phyloP scores from a whole-genome alignment of 176 grass and related monocot genomes.

The Avena atlantica region DNA sequence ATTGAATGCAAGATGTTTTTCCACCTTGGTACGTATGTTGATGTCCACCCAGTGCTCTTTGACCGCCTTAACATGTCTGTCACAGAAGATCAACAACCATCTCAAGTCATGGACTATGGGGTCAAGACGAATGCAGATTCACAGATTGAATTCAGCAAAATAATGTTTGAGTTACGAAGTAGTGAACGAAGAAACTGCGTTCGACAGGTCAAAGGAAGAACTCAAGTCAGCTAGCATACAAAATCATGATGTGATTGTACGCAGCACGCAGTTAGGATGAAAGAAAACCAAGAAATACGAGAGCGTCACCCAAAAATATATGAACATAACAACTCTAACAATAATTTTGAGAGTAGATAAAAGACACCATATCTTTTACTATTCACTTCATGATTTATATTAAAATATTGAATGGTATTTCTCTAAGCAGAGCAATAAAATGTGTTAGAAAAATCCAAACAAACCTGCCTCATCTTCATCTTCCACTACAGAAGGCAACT shows the following conservation, averaged over 20 bases:
- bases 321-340: background rate
- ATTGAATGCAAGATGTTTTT: constrained; percentile 78
- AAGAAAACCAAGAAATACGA: background rate
- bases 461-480: constrained; percentile 58
- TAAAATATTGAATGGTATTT: background rate
- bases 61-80: constrained; percentile 1
- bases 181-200: background rate
- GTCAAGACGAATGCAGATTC: background rate
- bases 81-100: constrained; percentile 8
- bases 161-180: background rate
- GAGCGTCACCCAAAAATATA: background rate
- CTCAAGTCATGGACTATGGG: background rate
- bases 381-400: background rate
- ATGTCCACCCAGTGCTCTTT: constrained; percentile 27
- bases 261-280: background rate
- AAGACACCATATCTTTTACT: constrained; percentile 7
- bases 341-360: constrained; percentile 7
- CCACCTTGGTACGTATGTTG: constrained; percentile 47
- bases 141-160: background rate
- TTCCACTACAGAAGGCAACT: constrained; percentile 44
- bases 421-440: background rate
- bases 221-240: background rate
- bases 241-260: background rate
- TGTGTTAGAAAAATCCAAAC: constrained; percentile 11
- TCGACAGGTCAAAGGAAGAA: background rate